Evolutionary conservation across 2,329 filamentous ascomycete genomes (phyloP).

Genomic region (Coleophoma eucalyptorum): DNA sequence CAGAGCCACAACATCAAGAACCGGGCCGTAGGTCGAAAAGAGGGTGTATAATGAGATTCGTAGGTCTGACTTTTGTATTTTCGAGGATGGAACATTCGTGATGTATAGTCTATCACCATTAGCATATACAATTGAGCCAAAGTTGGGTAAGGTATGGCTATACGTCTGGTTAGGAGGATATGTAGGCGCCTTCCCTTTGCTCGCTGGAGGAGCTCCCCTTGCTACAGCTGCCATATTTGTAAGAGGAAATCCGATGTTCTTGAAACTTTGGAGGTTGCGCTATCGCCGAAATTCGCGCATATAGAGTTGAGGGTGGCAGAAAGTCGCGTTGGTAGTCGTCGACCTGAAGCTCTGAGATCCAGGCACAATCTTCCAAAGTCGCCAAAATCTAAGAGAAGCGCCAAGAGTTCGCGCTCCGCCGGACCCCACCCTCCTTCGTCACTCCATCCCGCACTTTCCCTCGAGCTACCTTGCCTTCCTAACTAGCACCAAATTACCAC

Average conservation of each 20-base stretch:
- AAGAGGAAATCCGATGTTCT: too few relatives aligned
- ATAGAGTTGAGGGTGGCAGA: too few relatives aligned
- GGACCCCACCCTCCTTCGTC: constrained; percentile 2
- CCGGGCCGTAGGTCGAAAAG: constrained; percentile 88
- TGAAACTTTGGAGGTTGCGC: too few relatives aligned
- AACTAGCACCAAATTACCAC: constrained; percentile 1
- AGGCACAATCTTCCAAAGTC: neutral
- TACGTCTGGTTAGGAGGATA: constrained; percentile 73
- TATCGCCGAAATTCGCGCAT: too few relatives aligned
- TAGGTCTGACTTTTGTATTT: constrained; percentile 85
- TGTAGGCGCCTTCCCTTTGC: constrained; percentile 43
- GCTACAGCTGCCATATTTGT: constrained; percentile 4
- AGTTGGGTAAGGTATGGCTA: constrained; percentile 29
- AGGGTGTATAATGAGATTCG: constrained; percentile 86
- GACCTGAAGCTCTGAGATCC: neutral
- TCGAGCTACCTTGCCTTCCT: neutral
- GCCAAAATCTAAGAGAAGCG: neutral
- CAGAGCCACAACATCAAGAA: constrained; percentile 86
- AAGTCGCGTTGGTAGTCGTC: too few relatives aligned
- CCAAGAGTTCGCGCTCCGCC: neutral
- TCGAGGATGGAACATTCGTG: constrained; percentile 79
- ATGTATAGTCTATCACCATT: constrained; percentile 68
- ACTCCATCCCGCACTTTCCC: constrained; percentile 1
- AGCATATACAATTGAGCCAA: constrained; percentile 5
- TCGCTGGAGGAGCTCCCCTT: constrained; percentile 31